Conservation (phyloP, 116 monocot species). For the Thalassia testudinum region DNA sequence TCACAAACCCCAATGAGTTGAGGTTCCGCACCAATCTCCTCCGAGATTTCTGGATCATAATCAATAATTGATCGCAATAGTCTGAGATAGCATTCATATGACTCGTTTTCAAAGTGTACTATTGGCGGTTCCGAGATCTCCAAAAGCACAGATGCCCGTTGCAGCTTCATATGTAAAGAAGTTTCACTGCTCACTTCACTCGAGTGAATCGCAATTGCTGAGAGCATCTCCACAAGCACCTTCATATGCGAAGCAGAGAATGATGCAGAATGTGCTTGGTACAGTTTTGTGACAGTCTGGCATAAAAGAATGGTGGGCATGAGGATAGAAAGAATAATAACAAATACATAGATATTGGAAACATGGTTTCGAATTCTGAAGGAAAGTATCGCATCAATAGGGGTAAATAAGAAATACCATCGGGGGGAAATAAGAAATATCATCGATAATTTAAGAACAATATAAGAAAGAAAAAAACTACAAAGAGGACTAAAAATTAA, state of each 20-base stretch:
- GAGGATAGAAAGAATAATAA: too few species aligned
- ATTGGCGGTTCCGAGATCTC: constrained; percentile 72
- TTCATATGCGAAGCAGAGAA: constrained; percentile 36
- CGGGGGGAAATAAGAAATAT: too few species aligned
- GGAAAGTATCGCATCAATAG: too few species aligned
- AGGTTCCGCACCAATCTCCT: constrained; percentile 31
- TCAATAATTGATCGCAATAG: constrained; percentile 26
- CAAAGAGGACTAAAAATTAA: too few species aligned
- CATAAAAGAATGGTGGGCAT: too few species aligned
- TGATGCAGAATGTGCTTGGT: constrained; percentile 26
- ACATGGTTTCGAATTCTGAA: too few species aligned
- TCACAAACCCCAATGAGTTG: constrained; percentile 40
- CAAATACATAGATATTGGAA: too few species aligned
- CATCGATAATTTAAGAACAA: too few species aligned
- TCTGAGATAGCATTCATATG: constrained; percentile 54
- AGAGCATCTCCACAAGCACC: constrained; percentile 45
- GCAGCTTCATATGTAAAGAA: constrained; percentile 32
- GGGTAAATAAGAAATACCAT: too few species aligned
- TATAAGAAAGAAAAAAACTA: too few species aligned
- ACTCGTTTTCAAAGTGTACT: constrained; percentile 81
- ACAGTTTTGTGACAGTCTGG: constrained; percentile 53
- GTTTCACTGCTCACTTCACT: constrained; percentile 32
- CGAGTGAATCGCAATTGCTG: constrained; percentile 58
- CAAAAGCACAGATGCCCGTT: constrained; percentile 50
- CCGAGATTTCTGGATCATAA: constrained; percentile 16